Evolutionary conservation across 2,329 filamentous ascomycete species (phyloP).

Genomic region (Aureobasidium sp.): DNA sequence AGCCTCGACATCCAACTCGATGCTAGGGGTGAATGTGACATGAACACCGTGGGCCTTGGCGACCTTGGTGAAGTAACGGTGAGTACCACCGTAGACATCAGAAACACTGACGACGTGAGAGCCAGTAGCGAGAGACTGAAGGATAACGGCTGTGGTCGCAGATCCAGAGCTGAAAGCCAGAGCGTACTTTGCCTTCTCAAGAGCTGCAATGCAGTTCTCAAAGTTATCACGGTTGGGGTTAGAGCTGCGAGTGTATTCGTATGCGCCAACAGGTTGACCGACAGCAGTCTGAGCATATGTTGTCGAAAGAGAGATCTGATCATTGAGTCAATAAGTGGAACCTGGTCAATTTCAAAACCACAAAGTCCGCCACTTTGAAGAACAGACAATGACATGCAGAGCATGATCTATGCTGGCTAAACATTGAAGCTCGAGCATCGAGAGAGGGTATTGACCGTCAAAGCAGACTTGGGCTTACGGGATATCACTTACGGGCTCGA

Average conservation of each 20-base stretch:
- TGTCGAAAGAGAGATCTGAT: conserved; percentile 82
- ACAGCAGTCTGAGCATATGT: conserved; percentile 90
- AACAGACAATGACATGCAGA: no score
- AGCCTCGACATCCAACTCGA: conserved; percentile 77
- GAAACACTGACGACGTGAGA: conserved; percentile 95
- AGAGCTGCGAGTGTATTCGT: conserved; percentile 88
- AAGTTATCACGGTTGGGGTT: conserved; percentile 97
- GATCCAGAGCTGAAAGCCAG: conserved; percentile 92
- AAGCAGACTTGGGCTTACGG: background rate
- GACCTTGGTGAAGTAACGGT: conserved; percentile 98
- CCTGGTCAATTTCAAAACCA: background rate
- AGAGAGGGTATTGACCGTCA: no score
- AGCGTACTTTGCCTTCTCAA: conserved; percentile 88
- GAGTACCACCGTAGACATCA: conserved; percentile 95
- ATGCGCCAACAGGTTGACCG: conserved; percentile 77
- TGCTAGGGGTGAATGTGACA: conserved; percentile 88
- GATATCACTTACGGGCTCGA: conserved; percentile 56
- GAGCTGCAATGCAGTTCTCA: conserved; percentile 79
- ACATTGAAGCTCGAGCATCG: no score
- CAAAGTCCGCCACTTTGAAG: no score
- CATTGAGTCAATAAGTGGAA: background rate
- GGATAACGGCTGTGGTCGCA: conserved; percentile 84
- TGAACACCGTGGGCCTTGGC: conserved; percentile 88
- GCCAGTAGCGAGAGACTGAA: conserved; percentile 84
- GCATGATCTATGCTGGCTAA: no score